A percentile compares a stretch with the other conserved stretches of the same genome.
These are phyloP conservation scores for Xylogone sp. DNA, from an alignment of 2,329 filamentous ascomycete species.

Conservation along the genomic window DNA sequence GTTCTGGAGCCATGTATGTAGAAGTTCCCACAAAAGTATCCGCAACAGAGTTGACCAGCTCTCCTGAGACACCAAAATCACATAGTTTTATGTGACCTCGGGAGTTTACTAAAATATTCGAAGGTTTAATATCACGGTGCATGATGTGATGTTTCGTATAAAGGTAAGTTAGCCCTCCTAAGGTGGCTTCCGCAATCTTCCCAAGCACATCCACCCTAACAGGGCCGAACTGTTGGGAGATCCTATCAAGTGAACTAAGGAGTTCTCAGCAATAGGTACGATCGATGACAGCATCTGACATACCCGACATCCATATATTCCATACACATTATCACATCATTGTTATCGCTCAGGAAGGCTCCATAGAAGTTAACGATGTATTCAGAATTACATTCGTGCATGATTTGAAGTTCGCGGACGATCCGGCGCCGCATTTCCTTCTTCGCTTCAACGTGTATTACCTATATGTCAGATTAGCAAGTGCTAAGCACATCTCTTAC, in stretches of 20 bases:
- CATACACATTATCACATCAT: constrained; percentile 99
- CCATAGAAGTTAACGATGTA: constrained; percentile 98
- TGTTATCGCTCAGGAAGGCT: constrained; percentile 92
- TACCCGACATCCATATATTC: constrained; percentile 99
- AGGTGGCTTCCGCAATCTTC: constrained; percentile 94
- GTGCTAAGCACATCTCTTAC: neutral
- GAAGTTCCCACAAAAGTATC: constrained; percentile 98
- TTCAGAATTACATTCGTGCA: constrained; percentile 95
- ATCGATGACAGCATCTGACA: constrained; percentile 32
- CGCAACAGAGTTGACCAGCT: constrained; percentile 95
- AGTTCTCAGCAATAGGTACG: constrained; percentile 17
- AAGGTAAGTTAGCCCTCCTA: constrained; percentile 90
- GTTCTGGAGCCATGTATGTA: constrained; percentile 98
- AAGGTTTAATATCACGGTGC: constrained; percentile 98
- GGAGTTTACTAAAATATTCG: constrained; percentile 95
- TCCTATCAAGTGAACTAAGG: constrained; percentile 79
- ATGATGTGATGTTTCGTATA: constrained; percentile 97
- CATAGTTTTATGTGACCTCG: constrained; percentile 93
- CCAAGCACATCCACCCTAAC: constrained; percentile 94
- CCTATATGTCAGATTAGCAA: constrained; percentile 45
- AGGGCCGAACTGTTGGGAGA: constrained; percentile 92
- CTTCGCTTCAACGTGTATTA: constrained; percentile 97
- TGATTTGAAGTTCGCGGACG: constrained; percentile 93
- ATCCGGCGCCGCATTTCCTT: constrained; percentile 96
- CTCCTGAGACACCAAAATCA: constrained; percentile 97